These are phyloP conservation scores for Musa schizocarpa DNA, from an alignment of 176 grass and related monocot genomes.

Conservation along the genomic window DNA sequence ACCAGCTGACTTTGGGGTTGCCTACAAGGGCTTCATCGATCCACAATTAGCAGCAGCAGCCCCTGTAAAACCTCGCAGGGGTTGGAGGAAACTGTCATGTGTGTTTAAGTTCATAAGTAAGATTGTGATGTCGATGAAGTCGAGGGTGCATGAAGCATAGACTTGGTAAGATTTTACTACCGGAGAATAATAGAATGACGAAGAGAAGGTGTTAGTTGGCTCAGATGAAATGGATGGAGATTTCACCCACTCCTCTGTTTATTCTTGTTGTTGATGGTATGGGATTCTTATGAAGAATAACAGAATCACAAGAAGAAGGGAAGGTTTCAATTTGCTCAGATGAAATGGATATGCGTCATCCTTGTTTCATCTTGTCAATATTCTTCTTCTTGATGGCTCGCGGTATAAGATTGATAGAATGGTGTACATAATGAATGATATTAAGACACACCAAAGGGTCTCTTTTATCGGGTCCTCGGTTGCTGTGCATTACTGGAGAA, in stretches of 20 bases:
- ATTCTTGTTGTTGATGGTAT: neutral
- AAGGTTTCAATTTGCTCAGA: neutral
- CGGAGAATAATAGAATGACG: neutral
- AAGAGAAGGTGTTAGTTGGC: neutral
- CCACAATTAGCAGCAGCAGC: conserved; percentile 31
- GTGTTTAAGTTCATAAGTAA: conserved; percentile 70
- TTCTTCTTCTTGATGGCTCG: too few relatives aligned
- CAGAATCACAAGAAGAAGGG: neutral
- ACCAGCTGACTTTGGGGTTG: conserved; percentile 52
- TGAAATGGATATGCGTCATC: neutral
- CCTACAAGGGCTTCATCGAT: conserved; percentile 46
- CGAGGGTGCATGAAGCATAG: conserved; percentile 35
- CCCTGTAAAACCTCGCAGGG: conserved; percentile 42
- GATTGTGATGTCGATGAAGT: conserved; percentile 41
- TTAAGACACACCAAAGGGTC: too few relatives aligned
- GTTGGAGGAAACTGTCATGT: conserved; percentile 63
- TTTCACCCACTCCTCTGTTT: too few relatives aligned
- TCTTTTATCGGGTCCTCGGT: too few relatives aligned
- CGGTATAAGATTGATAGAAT: too few relatives aligned
- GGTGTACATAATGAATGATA: too few relatives aligned
- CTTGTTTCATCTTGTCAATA: neutral
- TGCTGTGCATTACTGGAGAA: too few relatives aligned
- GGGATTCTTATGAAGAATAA: too few relatives aligned
- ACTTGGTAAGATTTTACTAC: neutral
- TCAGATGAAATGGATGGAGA: neutral